These are phyloP conservation scores for Cenococcum geophilum DNA, from an alignment of 495 filamentous ascomycete species.

Conservation along the genomic window DNA sequence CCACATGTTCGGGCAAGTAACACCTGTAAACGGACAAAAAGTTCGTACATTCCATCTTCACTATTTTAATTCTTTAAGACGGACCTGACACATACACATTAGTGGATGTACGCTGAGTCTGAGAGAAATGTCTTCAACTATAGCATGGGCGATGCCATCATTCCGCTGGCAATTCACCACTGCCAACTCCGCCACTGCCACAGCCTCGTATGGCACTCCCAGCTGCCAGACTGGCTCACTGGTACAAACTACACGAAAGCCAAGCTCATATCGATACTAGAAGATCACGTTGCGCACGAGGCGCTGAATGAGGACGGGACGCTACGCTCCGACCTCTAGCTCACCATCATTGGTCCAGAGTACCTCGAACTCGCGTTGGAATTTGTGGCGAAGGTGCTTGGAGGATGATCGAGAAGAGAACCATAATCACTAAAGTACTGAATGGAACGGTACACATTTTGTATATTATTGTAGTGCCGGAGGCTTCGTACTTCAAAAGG, in stretches of 20 bases:
- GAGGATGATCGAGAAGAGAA: no score
- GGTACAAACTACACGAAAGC: constrained; percentile 25
- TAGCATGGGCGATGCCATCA: constrained; percentile 32
- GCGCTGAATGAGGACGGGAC: constrained; percentile 36
- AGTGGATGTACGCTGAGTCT: constrained; percentile 44
- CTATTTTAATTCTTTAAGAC: no score
- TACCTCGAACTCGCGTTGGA: constrained; percentile 36
- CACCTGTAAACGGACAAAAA: constrained; percentile 50
- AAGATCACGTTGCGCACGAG: constrained; percentile 36
- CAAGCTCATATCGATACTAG: constrained; percentile 30
- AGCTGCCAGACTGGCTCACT: constrained; percentile 37
- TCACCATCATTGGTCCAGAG: constrained; percentile 30
- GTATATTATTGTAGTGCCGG: no score
- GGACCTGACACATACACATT: not conserved
- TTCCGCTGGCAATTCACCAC: constrained; percentile 21
- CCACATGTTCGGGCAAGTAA: constrained; percentile 48
- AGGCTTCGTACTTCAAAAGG: no score
- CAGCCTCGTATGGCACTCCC: constrained; percentile 37
- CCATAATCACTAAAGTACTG: no score
- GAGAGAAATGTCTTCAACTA: constrained; percentile 38
- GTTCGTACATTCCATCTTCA: constrained; percentile 14
- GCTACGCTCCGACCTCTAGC: constrained; percentile 28
- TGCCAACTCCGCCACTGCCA: constrained; percentile 37
- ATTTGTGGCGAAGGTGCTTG: constrained; percentile 16
- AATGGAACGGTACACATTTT: no score